A percentile compares a stretch with the other conserved stretches of the same genome.
These are phyloP conservation scores for Xerocomellus amylosporus DNA, from an alignment of 768 basidiomycete genomes.

Conservation along the genomic window DNA sequence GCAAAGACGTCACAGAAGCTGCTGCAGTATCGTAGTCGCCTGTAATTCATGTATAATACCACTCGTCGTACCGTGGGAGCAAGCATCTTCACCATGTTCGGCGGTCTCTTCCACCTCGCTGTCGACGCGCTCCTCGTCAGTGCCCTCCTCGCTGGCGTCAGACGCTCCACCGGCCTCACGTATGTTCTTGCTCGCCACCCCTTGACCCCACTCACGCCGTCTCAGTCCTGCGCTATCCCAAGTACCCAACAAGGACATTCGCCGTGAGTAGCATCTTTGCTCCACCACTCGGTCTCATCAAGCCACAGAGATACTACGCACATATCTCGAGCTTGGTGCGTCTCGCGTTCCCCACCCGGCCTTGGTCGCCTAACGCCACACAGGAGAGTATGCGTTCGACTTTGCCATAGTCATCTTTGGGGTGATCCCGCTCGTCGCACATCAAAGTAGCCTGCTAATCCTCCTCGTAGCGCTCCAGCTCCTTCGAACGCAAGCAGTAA, in stretches of 20 bases:
- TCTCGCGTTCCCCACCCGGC: not conserved
- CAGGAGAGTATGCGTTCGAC: conserved; percentile 85
- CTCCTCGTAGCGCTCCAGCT: conserved; percentile 56
- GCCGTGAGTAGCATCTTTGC: conserved; percentile 54
- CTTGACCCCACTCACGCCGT: not conserved
- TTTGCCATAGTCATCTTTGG: conserved; percentile 83
- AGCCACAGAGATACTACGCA: conserved; percentile 58
- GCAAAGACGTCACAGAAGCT: conserved; percentile 35
- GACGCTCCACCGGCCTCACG: conserved; percentile 83
- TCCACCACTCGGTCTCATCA: not conserved
- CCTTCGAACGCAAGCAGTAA: conserved; percentile 56
- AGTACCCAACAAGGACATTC: conserved; percentile 86
- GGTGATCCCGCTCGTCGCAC: conserved; percentile 38
- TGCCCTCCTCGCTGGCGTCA: conserved; percentile 81
- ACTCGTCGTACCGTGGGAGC: conserved; percentile 17
- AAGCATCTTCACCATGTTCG: conserved; percentile 23
- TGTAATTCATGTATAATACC: conserved; percentile 7
- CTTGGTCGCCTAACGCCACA: not conserved
- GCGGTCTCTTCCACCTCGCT: conserved; percentile 55
- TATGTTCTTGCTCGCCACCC: conserved; percentile 37
- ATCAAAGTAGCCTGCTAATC: conserved; percentile 1
- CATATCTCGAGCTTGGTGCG: conserved; percentile 80
- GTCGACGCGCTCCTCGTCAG: conserved; percentile 77
- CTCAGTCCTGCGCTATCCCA: conserved; percentile 66
- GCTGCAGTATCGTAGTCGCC: conserved; percentile 25